Conservation (phyloP, 306 rosid species). For the Lathyrus aphaca region DNA sequence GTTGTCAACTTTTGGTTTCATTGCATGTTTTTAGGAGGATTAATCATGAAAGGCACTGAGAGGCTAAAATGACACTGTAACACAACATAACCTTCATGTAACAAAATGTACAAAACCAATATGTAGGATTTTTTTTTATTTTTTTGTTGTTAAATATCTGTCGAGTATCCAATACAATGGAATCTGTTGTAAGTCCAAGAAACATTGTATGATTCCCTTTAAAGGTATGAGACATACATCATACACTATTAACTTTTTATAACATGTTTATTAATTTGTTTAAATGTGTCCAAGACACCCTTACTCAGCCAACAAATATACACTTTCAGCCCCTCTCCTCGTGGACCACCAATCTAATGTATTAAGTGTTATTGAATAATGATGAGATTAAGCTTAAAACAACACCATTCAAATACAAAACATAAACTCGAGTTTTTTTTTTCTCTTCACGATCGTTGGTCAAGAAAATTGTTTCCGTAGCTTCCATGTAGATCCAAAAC, state of each 20-base stretch:
- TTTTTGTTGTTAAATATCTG: too few relatives aligned
- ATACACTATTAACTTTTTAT: neutral
- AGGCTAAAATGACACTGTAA: neutral
- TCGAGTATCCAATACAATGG: neutral
- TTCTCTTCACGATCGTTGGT: too few relatives aligned
- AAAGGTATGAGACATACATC: neutral
- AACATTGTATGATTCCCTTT: neutral
- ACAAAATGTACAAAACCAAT: constrained; percentile 1
- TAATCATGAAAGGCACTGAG: neutral
- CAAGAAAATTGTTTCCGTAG: too few relatives aligned
- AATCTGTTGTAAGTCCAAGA: neutral
- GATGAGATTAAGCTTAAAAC: too few relatives aligned
- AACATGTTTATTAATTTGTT: neutral
- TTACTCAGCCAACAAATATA: too few relatives aligned
- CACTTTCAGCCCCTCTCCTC: neutral
- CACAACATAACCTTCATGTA: constrained; percentile 3
- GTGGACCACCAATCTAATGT: too few relatives aligned
- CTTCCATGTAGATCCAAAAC: too few relatives aligned
- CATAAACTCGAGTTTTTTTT: too few relatives aligned
- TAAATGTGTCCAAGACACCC: neutral
- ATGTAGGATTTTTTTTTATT: too few relatives aligned
- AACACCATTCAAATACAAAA: too few relatives aligned
- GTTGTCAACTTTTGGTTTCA: neutral
- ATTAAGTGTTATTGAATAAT: too few relatives aligned
- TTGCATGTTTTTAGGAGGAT: constrained; percentile 17